A percentile compares a stretch with the other conserved stretches of the same genome.
Evolutionary conservation across 352 stramenopile genomes (phyloP).

Genomic region (Peronospora tabacina): DNA sequence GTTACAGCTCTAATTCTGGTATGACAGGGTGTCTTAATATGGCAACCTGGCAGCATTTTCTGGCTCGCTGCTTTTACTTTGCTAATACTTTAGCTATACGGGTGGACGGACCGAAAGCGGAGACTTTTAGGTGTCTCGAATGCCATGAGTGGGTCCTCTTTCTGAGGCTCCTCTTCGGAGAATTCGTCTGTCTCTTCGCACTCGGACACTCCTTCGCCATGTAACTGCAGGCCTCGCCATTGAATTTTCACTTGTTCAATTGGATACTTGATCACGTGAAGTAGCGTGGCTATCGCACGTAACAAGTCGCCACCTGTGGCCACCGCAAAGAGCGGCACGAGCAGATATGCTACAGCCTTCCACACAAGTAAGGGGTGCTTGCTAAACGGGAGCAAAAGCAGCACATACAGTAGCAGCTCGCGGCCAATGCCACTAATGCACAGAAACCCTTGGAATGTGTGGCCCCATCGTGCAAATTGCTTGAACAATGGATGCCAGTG

Average conservation of each 20-base stretch:
- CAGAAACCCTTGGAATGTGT: slow-evolving; percentile 35
- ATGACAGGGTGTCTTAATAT: slow-evolving; percentile 1
- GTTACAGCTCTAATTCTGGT: not conserved
- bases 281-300: slow-evolving; percentile 40
- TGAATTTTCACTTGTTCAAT: slow-evolving; percentile 21
- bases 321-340: slow-evolving; percentile 54
- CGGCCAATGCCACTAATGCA: slow-evolving; percentile 48
- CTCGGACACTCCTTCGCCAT: slow-evolving; percentile 8
- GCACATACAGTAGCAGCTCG: slow-evolving; percentile 48
- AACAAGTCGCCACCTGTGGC: slow-evolving; percentile 52
- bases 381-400: slow-evolving; percentile 52
- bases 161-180: slow-evolving; percentile 21
- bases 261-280: slow-evolving; percentile 45
- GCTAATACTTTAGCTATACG: slow-evolving; percentile 29
- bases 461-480: slow-evolving; percentile 46
- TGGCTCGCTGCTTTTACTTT: slow-evolving; percentile 3
- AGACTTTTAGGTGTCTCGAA: slow-evolving; percentile 25
- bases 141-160: slow-evolving; percentile 13
- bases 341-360: slow-evolving; percentile 34
- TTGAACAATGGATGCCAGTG: slow-evolving; percentile 65
- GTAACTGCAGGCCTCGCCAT: slow-evolving; percentile 11
- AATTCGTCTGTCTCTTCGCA: slow-evolving; percentile 12
- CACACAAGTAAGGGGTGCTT: slow-evolving; percentile 22
- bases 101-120: slow-evolving; percentile 13
- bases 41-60: slow-evolving; percentile 7